Base-by-base conservation (phyloP, 768 basidiomycete genomes). In the Panaeolus cyanescens region DNA sequence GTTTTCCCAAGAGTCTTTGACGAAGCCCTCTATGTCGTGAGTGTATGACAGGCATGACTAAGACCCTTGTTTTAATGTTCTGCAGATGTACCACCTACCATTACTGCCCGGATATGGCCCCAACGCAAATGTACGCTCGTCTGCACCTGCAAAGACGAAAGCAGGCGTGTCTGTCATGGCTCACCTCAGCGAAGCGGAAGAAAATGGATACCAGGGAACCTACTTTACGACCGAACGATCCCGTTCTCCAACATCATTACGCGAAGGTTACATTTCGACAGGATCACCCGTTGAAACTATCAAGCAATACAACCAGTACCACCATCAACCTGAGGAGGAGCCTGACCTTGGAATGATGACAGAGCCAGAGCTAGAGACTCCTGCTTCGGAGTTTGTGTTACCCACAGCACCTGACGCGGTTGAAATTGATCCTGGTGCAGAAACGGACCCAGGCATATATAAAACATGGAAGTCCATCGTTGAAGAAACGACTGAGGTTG, bases 71-170 rank as follows among this genome's bases (percentile, higher is more conserved):
- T 50, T 53, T 5, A 32, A 50, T 31, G 19, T 32, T 39, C 17
- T 37, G 15, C 37, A 95, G 95, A 89, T 96, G 79, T 96, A 98
- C 70, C 91, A 93, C 71, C 81, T 96, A 0, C 96, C 96, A 1
- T 80, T 98, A 3, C 81, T 97, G 15, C 93, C 96, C 7, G 96
- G 96, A 0, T 98, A 98, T 67, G 90, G 91, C 0, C 90, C 91
- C 1, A 85, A 88, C 39, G 87, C 90, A 2, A 93, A 91, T 62
- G 78, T 97, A 28, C 90, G 96, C n/a, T 95, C 93, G 0, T 93
- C 93, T 0, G 86, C 82, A 3, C 84, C 88, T 10, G 81, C 79
- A 39, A 71, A 78, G 4, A 75, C 78, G 3, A 78, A 67, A 37
- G 70, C 81, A 7, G 81, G 82, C 22, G 85, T 86, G 42, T 86